Base-by-base conservation (phyloP, 2,329 filamentous ascomycete species). In the Diaporthe nobilis region DNA sequence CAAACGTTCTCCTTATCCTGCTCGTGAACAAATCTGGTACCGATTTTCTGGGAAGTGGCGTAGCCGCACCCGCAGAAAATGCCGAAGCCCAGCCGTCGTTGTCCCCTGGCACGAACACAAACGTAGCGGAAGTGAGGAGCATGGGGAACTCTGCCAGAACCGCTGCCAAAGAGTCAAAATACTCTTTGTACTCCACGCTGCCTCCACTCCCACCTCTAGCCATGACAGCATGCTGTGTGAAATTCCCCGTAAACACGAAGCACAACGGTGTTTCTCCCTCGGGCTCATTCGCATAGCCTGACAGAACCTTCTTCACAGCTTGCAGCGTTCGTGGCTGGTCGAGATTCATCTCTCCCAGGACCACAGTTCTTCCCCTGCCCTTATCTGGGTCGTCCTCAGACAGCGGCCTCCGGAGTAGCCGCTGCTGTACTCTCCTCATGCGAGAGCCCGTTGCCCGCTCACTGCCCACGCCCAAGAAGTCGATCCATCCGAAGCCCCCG, bases 31-130 rank as follows among this genome's bases (percentile, higher is more conserved):
- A 87, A 9, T 96, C 94, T 1, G 97, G 97, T 2, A 99, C 90
- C 0, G 90, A 85, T 78, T 93, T 92, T 13, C 93, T 86, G 0
- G 95, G 95, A 15, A 96, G 82, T 0, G 93, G 90, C 0, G 91
- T 90, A 0, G 93, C 91, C 1, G 94, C 93, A 5, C 95, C 95
- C 2, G 92, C 93, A 0, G 91, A 92, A 82, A 98, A 98, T 2
- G 95, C 90, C 0, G 95, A 98, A 7, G 93, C 91, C 97, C 97
- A 99, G n/a, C 95, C 96, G 83, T 99, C 97, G 82, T 98, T 98
- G 85, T 98, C 96, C 42, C 97, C 97, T 0, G 97, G 97, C 0
- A 98, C 94, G 81, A 99, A 98, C 44, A 98, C 88, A 82, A 98
- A 98, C 0, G 94, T 96, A 7, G 94, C 93, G 37, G 90, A 90